A percentile compares a stretch with the other conserved stretches of the same genome.
Evolutionary conservation across 805 yeast species (phyloP).

Genomic region (Starmerella powellii): DNA sequence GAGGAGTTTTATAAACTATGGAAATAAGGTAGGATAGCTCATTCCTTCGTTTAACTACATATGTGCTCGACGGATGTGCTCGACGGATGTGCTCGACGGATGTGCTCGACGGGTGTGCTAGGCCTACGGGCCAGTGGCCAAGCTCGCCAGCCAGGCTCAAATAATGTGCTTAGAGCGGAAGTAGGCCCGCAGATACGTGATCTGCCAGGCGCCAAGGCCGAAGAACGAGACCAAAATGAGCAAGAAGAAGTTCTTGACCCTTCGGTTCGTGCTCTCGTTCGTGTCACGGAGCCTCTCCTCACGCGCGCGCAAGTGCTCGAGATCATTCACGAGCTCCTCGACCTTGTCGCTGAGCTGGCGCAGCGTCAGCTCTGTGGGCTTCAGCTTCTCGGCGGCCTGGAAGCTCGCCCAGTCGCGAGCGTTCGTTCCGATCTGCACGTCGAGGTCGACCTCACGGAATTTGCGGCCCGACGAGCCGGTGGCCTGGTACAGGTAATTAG

Average conservation of each 20-base stretch:
- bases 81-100: too few relatives aligned
- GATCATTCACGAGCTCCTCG: constrained; percentile 65
- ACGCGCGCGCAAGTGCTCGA: constrained; percentile 72
- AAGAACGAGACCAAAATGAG: constrained; percentile 56
- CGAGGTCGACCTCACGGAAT: constrained; percentile 70
- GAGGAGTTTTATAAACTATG: constrained; percentile 24
- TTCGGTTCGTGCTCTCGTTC: constrained; percentile 86
- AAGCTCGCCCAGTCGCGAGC: constrained; percentile 97
- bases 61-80: too few relatives aligned
- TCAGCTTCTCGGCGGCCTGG: constrained; percentile 84
- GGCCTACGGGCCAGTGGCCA: too few relatives aligned
- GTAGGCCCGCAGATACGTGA: constrained; percentile 80
- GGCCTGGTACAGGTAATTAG: constrained; percentile 39
- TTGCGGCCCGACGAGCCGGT: constrained; percentile 32
- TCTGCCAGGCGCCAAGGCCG: constrained; percentile 83
- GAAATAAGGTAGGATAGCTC: constrained; percentile 15
- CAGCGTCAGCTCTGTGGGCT: constrained; percentile 83
- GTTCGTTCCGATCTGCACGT: constrained; percentile 87
- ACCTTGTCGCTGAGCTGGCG: constrained; percentile 77
- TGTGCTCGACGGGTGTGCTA: too few relatives aligned
- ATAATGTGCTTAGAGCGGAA: constrained; percentile 44
- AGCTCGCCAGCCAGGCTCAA: constrained; percentile 4
- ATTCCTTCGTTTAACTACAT: too few relatives aligned
- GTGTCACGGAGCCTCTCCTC: constrained; percentile 93
- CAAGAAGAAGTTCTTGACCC: constrained; percentile 80